Base-by-base conservation (phyloP, 768 basidiomycete genomes). In the Solioccasus polychromus region DNA sequence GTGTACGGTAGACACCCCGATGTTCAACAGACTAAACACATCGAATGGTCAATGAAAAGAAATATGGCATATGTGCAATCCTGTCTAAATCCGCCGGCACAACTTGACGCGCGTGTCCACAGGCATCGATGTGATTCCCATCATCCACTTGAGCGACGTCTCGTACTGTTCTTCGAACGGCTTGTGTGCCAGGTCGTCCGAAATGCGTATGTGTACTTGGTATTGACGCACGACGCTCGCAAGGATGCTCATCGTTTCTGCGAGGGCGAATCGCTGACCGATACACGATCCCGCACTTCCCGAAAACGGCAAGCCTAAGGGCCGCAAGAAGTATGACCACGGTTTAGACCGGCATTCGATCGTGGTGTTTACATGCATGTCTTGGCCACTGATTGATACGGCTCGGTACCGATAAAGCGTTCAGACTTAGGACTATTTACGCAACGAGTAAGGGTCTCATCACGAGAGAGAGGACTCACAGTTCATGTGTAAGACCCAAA, bases 311-410 rank as follows among this genome's bases (percentile, higher is more conserved):
- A 73, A 24, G 54, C 72, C 74, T 73, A 26, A n/a, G 8, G 9
- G 18, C 14, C 11, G 15, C 12, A 24, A 18, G 35, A n/a, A 29
- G 19, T 19, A 24, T 34, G 39, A 34, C 31, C 30, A 17, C 11
- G 29, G 22, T 8, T 17, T 17, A 2, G 24, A 18, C 9, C 6
- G n/a, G 12, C 14, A 10, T 5, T 11, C 18, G 36, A n/a, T n/a
- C n/a, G n/a, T n/a, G n/a, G n/a, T n/a, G n/a, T 73, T 35, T 45
- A 75, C 75, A 77, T 14, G 74, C 76, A 44, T 77, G 67, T 19
- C 77, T 70, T 12, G 76, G 77, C 76, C 76, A 79, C 24, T n/a
- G n/a, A n/a, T n/a, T 67, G 66, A 44, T 78, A 78, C 2, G 67
- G 59, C 5, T 68, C 68, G 0, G 73, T 76, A 41, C 78, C 77